These are phyloP conservation scores for Macadamia tetraphylla DNA, from an alignment of 164 flowering plant genomes.

Conservation along the genomic window DNA sequence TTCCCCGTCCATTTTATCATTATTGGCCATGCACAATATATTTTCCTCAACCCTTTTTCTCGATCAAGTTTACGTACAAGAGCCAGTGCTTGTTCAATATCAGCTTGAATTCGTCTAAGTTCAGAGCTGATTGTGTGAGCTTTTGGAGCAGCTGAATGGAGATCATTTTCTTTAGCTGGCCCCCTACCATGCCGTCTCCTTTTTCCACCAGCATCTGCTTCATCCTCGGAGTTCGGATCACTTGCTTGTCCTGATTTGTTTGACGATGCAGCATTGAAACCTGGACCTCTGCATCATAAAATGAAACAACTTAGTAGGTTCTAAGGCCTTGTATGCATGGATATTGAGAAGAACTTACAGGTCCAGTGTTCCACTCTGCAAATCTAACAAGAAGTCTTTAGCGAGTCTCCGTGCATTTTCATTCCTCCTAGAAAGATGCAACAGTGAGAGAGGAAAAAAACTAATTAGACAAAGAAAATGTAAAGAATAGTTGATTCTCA, in stretches of 20 bases:
- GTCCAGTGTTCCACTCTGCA: slow-evolving; percentile 83
- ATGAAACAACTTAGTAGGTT: neutral
- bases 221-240: slow-evolving; percentile 84
- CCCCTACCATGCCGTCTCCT: slow-evolving; percentile 69
- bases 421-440: slow-evolving; percentile 63
- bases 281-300: slow-evolving; percentile 70
- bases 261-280: slow-evolving; percentile 43
- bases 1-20: slow-evolving; percentile 53
- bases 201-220: slow-evolving; percentile 59
- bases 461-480: neutral
- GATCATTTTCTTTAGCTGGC: slow-evolving; percentile 61
- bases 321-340: slow-evolving; percentile 1
- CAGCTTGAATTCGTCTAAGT: slow-evolving; percentile 64
- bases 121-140: slow-evolving; percentile 84
- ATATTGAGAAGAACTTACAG: slow-evolving; percentile 42
- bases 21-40: slow-evolving; percentile 51
- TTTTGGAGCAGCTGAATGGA: slow-evolving; percentile 71
- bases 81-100: slow-evolving; percentile 75
- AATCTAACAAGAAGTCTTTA: slow-evolving; percentile 74
- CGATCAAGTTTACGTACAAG: slow-evolving; percentile 81
- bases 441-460: neutral
- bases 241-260: slow-evolving; percentile 63
- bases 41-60: slow-evolving; percentile 87
- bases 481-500: neutral
- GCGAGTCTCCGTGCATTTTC: slow-evolving; percentile 70